A percentile compares a stretch with the other conserved stretches of the same genome.
phyloP scores from a whole-genome alignment of 345 rosid genomes.

The Acer campestre region DNA sequence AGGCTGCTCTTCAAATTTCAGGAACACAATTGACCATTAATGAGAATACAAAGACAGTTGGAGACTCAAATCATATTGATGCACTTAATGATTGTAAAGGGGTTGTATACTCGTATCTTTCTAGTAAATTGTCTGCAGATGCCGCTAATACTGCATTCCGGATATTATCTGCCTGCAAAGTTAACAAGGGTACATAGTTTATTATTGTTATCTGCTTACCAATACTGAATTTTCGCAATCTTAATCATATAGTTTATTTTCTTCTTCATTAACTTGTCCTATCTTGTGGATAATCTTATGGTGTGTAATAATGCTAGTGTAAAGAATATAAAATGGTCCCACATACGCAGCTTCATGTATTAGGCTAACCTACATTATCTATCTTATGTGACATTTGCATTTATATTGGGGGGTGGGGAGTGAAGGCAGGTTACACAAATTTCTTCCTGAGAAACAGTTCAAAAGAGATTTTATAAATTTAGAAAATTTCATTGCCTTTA shows the following conservation, averaged over 20 bases:
- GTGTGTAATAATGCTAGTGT: not conserved
- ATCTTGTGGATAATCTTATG: not conserved
- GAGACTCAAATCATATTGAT: constrained; percentile 52
- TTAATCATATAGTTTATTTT: constrained; percentile 7
- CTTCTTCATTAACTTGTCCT: constrained; percentile 1
- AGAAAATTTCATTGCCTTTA: not conserved
- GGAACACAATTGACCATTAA: constrained; percentile 53
- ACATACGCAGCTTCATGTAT: not conserved
- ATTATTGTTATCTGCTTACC: not conserved
- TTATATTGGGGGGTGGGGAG: not conserved
- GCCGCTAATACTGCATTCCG: constrained; percentile 75
- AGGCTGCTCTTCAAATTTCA: constrained; percentile 76
- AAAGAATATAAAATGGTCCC: not conserved
- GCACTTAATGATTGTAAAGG: constrained; percentile 76
- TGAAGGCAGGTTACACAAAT: not conserved
- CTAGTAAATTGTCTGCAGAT: constrained; percentile 69
- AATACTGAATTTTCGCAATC: not conserved
- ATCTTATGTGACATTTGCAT: not conserved
- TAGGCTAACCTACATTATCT: not conserved
- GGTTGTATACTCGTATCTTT: constrained; percentile 78
- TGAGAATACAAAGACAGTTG: constrained; percentile 46
- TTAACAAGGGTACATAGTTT: constrained; percentile 70
- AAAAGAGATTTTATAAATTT: not conserved
- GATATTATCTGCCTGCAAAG: constrained; percentile 82
- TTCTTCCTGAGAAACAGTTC: not conserved